Conservation (phyloP, 2,329 filamentous ascomycete species). For the Fusarium sacchari region DNA sequence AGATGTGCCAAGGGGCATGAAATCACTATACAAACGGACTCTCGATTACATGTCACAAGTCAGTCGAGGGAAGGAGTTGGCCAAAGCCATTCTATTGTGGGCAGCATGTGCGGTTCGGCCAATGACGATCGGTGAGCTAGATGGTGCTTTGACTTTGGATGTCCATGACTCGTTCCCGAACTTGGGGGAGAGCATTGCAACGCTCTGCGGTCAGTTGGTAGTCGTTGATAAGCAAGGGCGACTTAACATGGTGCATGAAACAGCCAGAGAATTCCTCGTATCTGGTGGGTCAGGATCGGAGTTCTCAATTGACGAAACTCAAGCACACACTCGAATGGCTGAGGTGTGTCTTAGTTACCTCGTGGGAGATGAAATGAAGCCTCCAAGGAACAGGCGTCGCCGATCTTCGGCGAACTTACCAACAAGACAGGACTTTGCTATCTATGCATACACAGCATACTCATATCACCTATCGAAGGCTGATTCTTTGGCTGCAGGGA, state of each 20-base stretch:
- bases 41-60: constrained; percentile 46
- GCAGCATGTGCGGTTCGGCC: constrained; percentile 47
- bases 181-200: constrained; percentile 41
- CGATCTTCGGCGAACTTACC: constrained; percentile 7
- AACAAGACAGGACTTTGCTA: constrained; percentile 31
- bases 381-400: constrained; percentile 41
- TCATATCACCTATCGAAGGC: constrained; percentile 49
- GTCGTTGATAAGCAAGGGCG: constrained; percentile 46
- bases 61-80: constrained; percentile 44
- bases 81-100: constrained; percentile 52
- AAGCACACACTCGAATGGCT: constrained; percentile 48
- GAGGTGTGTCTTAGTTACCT: constrained; percentile 49
- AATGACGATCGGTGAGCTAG: constrained; percentile 48
- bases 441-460: constrained; percentile 47
- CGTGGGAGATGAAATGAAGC: constrained; percentile 47
- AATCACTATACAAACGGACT: constrained; percentile 47
- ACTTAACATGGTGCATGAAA: constrained; percentile 52
- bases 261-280: constrained; percentile 49
- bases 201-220: constrained; percentile 51
- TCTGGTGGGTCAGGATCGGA: constrained; percentile 41
- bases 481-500: constrained; percentile 28
- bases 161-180: constrained; percentile 45
- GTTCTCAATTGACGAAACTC: constrained; percentile 43
- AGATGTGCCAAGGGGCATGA: constrained; percentile 48
- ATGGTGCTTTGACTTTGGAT: constrained; percentile 48